phyloP scores from a whole-genome alignment of 1,139 yeast genomes.

The Taphrina wiesneri region DNA sequence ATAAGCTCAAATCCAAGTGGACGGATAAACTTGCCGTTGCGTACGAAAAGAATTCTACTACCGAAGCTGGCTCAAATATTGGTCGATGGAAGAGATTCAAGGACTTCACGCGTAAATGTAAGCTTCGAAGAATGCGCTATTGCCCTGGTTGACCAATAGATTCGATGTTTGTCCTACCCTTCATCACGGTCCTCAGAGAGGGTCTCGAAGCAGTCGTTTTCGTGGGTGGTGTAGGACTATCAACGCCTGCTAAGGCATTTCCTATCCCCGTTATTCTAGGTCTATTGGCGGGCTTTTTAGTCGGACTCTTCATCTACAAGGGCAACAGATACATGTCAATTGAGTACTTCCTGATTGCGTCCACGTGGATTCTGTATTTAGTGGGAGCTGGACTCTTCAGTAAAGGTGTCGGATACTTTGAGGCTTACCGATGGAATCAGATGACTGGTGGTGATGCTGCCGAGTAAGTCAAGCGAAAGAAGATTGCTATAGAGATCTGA shows the following conservation, averaged over 20 bases:
- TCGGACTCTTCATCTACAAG: constrained; percentile 70
- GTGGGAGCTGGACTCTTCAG: constrained; percentile 90
- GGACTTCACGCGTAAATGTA: constrained; percentile 18
- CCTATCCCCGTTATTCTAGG: constrained; percentile 82
- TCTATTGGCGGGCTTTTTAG: constrained; percentile 61
- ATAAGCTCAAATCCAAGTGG: constrained; percentile 90
- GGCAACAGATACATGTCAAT: constrained; percentile 67
- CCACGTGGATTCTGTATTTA: constrained; percentile 82
- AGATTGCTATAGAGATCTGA: background rate
- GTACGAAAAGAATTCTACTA: constrained; percentile 45
- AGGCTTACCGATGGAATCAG: constrained; percentile 62
- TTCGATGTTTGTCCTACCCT: constrained; percentile 70
- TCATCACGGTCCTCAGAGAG: constrained; percentile 78
- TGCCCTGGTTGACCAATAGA: background rate
- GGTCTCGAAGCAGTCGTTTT: constrained; percentile 87
- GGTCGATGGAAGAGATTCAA: background rate
- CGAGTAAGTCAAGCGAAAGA: constrained; percentile 50
- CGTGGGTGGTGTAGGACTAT: constrained; percentile 82
- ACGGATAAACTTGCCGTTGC: constrained; percentile 83
- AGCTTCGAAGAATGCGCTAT: background rate
- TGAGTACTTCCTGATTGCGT: constrained; percentile 74
- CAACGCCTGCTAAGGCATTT: constrained; percentile 71
- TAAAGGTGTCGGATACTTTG: constrained; percentile 87
- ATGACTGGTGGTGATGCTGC: constrained; percentile 85
- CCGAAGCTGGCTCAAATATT: background rate